Percentiles rank a stretch among this genome's conserved stretches.
phyloP scores from a whole-genome alignment of 306 rosid genomes.

The Hippophae gyantsensis region DNA sequence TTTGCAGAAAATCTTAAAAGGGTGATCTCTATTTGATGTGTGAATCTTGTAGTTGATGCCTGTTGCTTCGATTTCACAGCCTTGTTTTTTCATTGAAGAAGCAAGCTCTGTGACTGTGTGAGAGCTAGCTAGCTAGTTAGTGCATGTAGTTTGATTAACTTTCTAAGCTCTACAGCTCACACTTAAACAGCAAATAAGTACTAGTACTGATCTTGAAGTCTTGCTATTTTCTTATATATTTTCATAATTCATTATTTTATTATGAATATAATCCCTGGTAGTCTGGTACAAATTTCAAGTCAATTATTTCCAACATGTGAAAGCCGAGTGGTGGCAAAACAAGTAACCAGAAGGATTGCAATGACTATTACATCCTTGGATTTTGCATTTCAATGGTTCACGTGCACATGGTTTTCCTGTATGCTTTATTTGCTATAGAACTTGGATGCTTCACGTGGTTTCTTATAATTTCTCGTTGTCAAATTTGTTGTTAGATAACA shows the following conservation, averaged over 20 bases:
- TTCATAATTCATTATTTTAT: background rate
- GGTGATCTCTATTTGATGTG: slow-evolving; percentile 32
- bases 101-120: slow-evolving; percentile 5
- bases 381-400: slow-evolving; percentile 5
- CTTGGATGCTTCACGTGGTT: slow-evolving; percentile 5
- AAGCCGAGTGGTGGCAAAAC: slow-evolving; percentile 3
- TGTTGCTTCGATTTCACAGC: slow-evolving; percentile 77
- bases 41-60: slow-evolving; percentile 56
- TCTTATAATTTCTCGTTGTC: background rate
- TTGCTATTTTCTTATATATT: background rate
- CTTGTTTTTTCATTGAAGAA: slow-evolving; percentile 53
- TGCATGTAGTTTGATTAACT: background rate
- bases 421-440: background rate
- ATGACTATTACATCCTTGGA: slow-evolving; percentile 5
- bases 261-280: background rate
- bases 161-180: background rate
- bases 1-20: slow-evolving; percentile 40
- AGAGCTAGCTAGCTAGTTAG: background rate
- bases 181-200: too few relatives aligned
- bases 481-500: background rate
- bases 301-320: background rate
- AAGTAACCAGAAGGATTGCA: background rate
- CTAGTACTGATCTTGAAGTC: too few relatives aligned
- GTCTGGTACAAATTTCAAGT: background rate
- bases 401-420: slow-evolving; percentile 3